phyloP scores from a whole-genome alignment of 179 eudicot genomes.

The Patellifolia procumbens region DNA sequence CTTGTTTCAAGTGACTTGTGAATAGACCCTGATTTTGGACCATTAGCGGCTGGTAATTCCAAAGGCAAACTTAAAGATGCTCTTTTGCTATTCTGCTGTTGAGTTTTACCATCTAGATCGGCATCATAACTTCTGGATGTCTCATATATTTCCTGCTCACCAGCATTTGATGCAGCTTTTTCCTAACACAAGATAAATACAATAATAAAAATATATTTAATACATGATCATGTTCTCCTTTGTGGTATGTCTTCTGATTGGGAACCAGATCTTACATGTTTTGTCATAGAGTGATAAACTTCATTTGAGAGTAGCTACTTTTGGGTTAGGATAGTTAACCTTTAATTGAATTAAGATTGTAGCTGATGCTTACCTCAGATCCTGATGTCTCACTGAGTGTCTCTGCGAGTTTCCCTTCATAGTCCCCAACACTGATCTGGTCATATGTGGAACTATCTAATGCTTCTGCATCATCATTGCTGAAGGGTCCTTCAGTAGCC shows the following conservation, averaged over 20 bases:
- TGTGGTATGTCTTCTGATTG: conserved; percentile 20
- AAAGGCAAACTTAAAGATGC: conserved; percentile 16
- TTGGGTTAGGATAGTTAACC: not conserved
- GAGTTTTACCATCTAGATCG: conserved; percentile 15
- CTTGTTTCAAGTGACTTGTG: conserved; percentile 5
- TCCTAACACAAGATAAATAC: conserved; percentile 20
- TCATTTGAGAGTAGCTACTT: conserved; percentile 2
- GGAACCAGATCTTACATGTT: conserved; percentile 27
- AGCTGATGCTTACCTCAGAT: conserved; percentile 27
- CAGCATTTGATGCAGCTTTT: conserved; percentile 24
- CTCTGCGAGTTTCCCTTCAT: conserved; percentile 24
- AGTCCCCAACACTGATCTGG: conserved; percentile 19
- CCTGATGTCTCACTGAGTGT: conserved; percentile 14
- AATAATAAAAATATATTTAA: not conserved
- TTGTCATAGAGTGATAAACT: conserved; percentile 10
- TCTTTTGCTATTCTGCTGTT: conserved; percentile 10
- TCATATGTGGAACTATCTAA: conserved; percentile 10
- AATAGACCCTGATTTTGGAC: not conserved
- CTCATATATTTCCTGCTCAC: conserved; percentile 9
- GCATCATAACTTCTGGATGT: not conserved
- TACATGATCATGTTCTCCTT: conserved; percentile 22
- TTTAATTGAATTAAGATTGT: not conserved
- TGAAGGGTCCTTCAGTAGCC: conserved; percentile 23
- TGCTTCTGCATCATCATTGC: conserved; percentile 20
- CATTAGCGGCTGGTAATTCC: not conserved